Base-by-base conservation (phyloP, 495 filamentous ascomycete species). In the Tuber microsphaerosporum region DNA sequence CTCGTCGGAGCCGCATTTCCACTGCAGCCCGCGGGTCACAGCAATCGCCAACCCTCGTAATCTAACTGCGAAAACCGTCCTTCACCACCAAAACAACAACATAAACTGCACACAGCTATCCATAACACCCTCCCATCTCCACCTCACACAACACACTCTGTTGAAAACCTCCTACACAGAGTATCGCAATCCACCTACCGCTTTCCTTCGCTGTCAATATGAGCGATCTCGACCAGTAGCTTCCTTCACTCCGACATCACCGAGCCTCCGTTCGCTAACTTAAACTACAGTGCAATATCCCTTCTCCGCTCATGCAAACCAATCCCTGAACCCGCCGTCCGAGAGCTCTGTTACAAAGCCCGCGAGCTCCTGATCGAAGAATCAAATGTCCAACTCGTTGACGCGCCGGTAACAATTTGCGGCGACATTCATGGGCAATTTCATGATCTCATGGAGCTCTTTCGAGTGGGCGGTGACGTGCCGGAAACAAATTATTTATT, bases 401-500 rank as follows among this genome's bases (percentile, higher is more conserved):
- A 94, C 82, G 95, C 95, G 74, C 95, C 95, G 39, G 95, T 99
- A 79, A 99, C 95, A 83, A 97, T 99, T 89, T 99, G 95, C 83
- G 95, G 95, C 72, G 95, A 99, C 82, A 99, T 99, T 77, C 94
- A 99, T 81, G 95, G 95, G 76, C 95, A 99, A 83, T 99, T 99
- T 82, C 95, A 99, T 84, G 95, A 99, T 82, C 83, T 99, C 80
- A 99, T 99, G 95, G 95, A 99, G 85, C 88, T 99, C 26, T 99
- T 99, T 84, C 90, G 94, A 70, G 94, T 98, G 20, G 95, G 95
- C 74, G 95, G 95, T 48, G 93, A 97, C 81, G 92, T 95, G 2
- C 95, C 95, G 26, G 95, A 99, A 81, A 99, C 95, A 34, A 97
- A 97, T 83, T 99, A 99, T 84, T 89, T 99, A 0, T 99, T 99